Evolutionary conservation across 2,329 filamentous ascomycete genomes (phyloP).

Genomic region (Alternaria solani): DNA sequence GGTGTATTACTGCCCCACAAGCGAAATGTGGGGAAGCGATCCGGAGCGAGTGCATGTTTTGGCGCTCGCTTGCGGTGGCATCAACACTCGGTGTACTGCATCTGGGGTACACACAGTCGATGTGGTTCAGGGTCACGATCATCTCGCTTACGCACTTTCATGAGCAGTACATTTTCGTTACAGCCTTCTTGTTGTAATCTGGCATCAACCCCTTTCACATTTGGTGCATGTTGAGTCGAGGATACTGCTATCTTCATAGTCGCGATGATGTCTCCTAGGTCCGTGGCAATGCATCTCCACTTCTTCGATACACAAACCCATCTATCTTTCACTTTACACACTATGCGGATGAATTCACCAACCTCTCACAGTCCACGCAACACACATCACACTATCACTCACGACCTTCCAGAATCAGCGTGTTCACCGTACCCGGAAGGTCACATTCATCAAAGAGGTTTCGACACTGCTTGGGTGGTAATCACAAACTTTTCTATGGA

Average conservation of each 20-base stretch:
- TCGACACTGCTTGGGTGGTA: constrained; percentile 25
- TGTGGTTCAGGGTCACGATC: neutral
- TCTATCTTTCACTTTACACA: constrained; percentile 35
- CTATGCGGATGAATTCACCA: constrained; percentile 43
- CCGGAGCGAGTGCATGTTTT: constrained; percentile 10
- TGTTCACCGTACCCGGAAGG: constrained; percentile 22
- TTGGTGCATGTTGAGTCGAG: neutral
- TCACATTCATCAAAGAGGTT: constrained; percentile 13
- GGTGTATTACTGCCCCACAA: constrained; percentile 10
- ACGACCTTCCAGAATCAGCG: constrained; percentile 32
- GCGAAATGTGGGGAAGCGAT: constrained; percentile 18
- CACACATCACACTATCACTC: constrained; percentile 18
- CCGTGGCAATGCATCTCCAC: constrained; percentile 14
- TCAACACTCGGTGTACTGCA: neutral
- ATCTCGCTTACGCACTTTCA: neutral
- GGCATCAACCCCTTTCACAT: neutral
- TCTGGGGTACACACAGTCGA: neutral
- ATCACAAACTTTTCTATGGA: constrained; percentile 28
- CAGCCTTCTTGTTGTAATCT: neutral
- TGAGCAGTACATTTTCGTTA: neutral
- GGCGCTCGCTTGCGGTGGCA: neutral
- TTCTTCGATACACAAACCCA: constrained; percentile 27
- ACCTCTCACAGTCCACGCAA: constrained; percentile 30
- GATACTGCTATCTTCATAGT: neutral
- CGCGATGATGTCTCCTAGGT: neutral